Percentiles rank a stretch among this genome's conserved stretches.
phyloP scores from a whole-genome alignment of 1,284 basidiomycete species.

The Cystobasidium pallidum region DNA sequence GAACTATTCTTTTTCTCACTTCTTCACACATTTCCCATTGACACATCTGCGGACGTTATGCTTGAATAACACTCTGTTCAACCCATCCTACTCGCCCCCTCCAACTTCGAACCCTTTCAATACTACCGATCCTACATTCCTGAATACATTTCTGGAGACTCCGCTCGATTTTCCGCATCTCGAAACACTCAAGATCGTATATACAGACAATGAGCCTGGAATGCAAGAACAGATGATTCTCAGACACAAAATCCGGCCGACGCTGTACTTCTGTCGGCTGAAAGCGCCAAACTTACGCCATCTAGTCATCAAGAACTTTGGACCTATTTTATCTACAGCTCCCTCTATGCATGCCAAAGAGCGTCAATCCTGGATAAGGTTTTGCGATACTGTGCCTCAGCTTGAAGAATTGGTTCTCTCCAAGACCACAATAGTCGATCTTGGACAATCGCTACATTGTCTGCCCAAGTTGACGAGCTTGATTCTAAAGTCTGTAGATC shows the following conservation, averaged over 20 bases:
- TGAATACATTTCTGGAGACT: background rate
- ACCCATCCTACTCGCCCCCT: background rate
- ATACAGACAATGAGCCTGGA: background rate
- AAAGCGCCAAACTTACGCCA: conserved; percentile 8
- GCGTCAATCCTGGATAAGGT: background rate
- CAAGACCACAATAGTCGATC: conserved; percentile 5
- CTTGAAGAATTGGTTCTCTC: conserved; percentile 9
- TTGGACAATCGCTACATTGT: background rate
- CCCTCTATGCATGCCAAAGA: background rate
- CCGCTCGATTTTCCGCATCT: background rate
- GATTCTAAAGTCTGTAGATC: background rate
- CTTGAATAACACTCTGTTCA: conserved; percentile 1
- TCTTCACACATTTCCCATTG: background rate
- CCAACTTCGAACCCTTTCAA: background rate
- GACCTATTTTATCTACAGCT: background rate
- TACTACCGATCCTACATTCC: background rate
- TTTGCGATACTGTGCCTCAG: background rate
- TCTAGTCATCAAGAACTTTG: conserved; percentile 10
- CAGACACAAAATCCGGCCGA: background rate
- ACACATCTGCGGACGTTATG: background rate
- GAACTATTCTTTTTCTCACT: background rate
- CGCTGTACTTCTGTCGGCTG: background rate
- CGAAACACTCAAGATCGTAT: background rate
- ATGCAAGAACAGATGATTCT: too few species aligned
- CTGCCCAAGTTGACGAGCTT: background rate